Base-by-base conservation (phyloP, 2,329 filamentous ascomycete species). In the Apiospora phragmitis region DNA sequence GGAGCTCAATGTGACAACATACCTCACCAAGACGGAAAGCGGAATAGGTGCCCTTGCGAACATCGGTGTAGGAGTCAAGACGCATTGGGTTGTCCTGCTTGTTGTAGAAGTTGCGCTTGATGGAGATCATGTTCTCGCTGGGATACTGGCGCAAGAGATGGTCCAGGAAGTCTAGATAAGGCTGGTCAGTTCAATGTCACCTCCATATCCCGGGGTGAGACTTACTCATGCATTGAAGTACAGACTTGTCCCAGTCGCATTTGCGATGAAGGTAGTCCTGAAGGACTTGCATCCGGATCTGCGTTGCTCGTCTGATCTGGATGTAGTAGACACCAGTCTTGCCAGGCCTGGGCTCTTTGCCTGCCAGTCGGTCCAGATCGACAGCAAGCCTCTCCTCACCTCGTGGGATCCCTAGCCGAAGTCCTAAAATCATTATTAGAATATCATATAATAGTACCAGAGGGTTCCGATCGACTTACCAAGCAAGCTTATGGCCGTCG, bases 21-120 rank as follows among this genome's bases (percentile, higher is more conserved):
- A 88, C 86, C 72, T 93, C 87, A 65, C 91, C 92, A 29, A 95
- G 87, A 55, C 94, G 90, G 68, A 98, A 91, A 0, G 95, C 94
- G 12, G 94, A 90, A 76, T 97, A 98, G 5, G 94, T 92, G 41
- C 96, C 96, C 79, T 97, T 97, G 83, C 94, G 91, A 0, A 94
- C 94, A 77, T 94, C 90, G 2, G 96, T 85, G 70, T 86, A 90
- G 29, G 87, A 83, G 43, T 90, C 88, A n/a, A 97, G 86, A 4
- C 85, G 81, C 8, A 79, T 81, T 0, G 84, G 81, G 29, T 85
- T 78, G 1, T 87, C 86, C 0, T 83, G 75, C 1, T 83, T 82
- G 49, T 89, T 84, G 81, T 97, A 98, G 78, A 97, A 97, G 9
- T 91, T 94, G 16, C 95, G 90, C 80, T 94, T 95, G 80, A 98